These are phyloP conservation scores for Chytridium lagenaria DNA, from an alignment of 371 early-diverging fungal genomes.

Conservation along the genomic window DNA sequence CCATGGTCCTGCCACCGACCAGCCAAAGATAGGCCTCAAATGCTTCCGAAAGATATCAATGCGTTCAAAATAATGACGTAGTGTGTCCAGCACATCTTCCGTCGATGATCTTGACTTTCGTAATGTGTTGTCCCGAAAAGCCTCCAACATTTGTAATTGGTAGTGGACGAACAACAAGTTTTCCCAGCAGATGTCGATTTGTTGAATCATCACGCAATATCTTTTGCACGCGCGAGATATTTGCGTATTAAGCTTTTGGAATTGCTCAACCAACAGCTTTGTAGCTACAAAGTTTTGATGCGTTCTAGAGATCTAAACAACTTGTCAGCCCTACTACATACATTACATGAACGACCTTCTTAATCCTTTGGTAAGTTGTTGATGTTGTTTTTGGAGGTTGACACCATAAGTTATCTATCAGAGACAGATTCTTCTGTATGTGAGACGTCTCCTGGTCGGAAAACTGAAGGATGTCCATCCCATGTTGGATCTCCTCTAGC, in stretches of 20 bases:
- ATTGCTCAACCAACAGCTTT: conserved; percentile 79
- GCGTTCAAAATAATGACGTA: conserved; percentile 78
- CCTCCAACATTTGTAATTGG: conserved; percentile 84
- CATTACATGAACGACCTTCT: too few relatives aligned
- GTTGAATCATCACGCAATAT: too few relatives aligned
- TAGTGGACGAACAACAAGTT: conserved; percentile 86
- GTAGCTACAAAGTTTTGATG: conserved; percentile 93
- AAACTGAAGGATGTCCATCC: conserved; percentile 75
- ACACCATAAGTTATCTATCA: conserved; percentile 84
- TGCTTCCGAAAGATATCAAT: conserved; percentile 78
- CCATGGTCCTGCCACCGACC: conserved; percentile 76
- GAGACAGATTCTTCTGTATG: conserved; percentile 75
- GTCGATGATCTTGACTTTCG: conserved; percentile 75
- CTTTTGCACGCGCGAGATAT: too few relatives aligned
- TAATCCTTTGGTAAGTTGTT: too few relatives aligned
- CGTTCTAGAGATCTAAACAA: conserved; percentile 78
- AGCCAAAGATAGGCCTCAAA: conserved; percentile 89
- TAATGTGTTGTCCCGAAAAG: conserved; percentile 83
- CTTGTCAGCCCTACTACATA: too few relatives aligned
- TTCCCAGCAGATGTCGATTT: conserved; percentile 73
- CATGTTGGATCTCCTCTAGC: conserved; percentile 89
- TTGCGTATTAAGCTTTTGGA: conserved; percentile 84
- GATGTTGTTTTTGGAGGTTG: conserved; percentile 82
- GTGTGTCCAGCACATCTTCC: conserved; percentile 79
- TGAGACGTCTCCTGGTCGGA: conserved; percentile 71